Percentiles rank a stretch among this genome's conserved stretches.
Evolutionary conservation across 208 protist genomes (phyloP).

Genomic region (Wallacemonas collosoma): DNA sequence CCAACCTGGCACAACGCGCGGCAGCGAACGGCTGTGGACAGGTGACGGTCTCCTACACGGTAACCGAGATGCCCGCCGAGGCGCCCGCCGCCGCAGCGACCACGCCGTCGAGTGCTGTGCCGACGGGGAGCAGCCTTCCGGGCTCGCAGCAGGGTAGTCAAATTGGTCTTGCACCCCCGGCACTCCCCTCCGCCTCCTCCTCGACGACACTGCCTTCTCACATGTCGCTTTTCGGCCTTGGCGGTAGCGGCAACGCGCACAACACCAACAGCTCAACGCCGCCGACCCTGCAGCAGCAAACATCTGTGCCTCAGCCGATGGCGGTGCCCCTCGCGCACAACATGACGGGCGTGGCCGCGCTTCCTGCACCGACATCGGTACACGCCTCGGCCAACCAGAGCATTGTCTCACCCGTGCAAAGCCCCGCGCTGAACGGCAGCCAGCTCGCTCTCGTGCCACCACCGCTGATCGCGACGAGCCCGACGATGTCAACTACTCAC

Average conservation of each 20-base stretch:
- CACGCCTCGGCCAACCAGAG: slow-evolving; percentile 18
- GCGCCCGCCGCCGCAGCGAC: slow-evolving; percentile 10
- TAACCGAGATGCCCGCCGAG: slow-evolving; percentile 24
- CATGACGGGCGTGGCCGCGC: slow-evolving; percentile 24
- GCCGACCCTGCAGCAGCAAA: neutral
- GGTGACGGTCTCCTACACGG: slow-evolving; percentile 59
- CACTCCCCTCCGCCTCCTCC: slow-evolving; percentile 17
- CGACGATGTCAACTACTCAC: slow-evolving; percentile 7
- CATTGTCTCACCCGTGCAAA: neutral
- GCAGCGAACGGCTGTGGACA: slow-evolving; percentile 56
- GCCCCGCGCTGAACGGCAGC: slow-evolving; percentile 13
- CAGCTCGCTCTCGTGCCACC: slow-evolving; percentile 23
- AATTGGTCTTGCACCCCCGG: neutral
- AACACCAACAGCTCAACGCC: neutral
- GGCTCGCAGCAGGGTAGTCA: slow-evolving; percentile 4
- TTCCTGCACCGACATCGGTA: slow-evolving; percentile 16
- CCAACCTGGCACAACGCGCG: slow-evolving; percentile 46
- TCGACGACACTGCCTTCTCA: slow-evolving; percentile 21
- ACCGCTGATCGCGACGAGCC: slow-evolving; percentile 15
- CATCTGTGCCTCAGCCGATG: slow-evolving; percentile 20
- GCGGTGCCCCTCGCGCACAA: slow-evolving; percentile 29
- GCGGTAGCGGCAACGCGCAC: neutral
- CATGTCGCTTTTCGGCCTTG: slow-evolving; percentile 21
- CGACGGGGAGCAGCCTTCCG: slow-evolving; percentile 19
- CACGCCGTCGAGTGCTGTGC: slow-evolving; percentile 21